Conservation (phyloP, 2,329 filamentous ascomycete genomes). For the Beauveria australis region DNA sequence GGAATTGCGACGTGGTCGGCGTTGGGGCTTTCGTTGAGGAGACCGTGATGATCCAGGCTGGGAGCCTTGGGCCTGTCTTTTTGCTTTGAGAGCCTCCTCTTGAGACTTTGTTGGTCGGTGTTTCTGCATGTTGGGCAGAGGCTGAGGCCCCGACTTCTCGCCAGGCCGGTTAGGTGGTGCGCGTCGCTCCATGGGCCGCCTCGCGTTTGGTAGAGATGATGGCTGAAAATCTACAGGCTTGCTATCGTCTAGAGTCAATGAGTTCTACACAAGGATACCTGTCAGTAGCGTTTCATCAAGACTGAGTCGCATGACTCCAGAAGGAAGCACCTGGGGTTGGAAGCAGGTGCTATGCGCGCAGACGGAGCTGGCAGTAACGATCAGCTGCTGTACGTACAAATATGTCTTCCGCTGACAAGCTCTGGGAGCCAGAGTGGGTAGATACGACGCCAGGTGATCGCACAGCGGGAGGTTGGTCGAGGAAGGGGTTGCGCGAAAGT, state of each 20-base stretch:
- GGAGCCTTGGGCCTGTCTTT: slow-evolving; percentile 21
- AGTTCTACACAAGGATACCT: slow-evolving; percentile 42
- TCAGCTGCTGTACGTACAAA: slow-evolving; percentile 55
- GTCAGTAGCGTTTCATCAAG: slow-evolving; percentile 1
- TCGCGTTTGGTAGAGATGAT: slow-evolving; percentile 10
- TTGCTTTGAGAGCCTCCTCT: slow-evolving; percentile 51
- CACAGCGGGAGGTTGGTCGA: slow-evolving; percentile 45
- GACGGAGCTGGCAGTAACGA: slow-evolving; percentile 3
- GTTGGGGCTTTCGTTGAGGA: slow-evolving; percentile 32
- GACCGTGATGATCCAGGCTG: slow-evolving; percentile 22
- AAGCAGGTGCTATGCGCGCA: background rate
- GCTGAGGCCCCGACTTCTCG: slow-evolving; percentile 12
- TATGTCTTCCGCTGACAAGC: slow-evolving; percentile 57
- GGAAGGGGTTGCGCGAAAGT: slow-evolving; percentile 67
- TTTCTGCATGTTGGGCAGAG: slow-evolving; percentile 14
- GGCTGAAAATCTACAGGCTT: slow-evolving; percentile 21
- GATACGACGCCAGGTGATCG: slow-evolving; percentile 43
- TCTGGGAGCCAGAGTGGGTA: slow-evolving; percentile 34
- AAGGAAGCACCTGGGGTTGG: background rate
- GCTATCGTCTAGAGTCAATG: slow-evolving; percentile 58
- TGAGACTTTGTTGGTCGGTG: slow-evolving; percentile 60
- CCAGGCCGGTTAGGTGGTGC: background rate
- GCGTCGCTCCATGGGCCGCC: slow-evolving; percentile 9
- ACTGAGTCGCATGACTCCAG: background rate
- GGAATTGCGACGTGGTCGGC: slow-evolving; percentile 64